Base-by-base conservation (phyloP, 192 early-diverging fungal genomes). In the Neocallimastix lanati region DNA sequence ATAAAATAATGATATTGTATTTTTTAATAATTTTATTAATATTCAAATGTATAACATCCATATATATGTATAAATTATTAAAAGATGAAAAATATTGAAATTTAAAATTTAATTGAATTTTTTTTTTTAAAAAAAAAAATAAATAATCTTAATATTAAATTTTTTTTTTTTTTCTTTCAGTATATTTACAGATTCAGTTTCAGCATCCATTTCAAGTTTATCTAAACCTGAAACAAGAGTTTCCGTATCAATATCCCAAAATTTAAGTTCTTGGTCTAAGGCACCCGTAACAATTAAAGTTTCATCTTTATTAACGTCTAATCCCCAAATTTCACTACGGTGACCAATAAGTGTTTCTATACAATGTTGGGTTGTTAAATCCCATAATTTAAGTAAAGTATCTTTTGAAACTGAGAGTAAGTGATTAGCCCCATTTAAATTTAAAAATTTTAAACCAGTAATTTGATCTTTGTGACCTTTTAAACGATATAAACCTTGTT, bases 391-490 rank as follows among this genome's bases (percentile, higher is more conserved):
- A 36, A 99, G 83, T 82, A 98, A 88, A 15, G 97, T 94, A 83
- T 99, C 97, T 84, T 98, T 99, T 79, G 95, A 96, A 77, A 90
- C 87, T 28, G 93, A 95, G 29, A 99, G 80, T 80, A 99, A 79
- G 79, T 95, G 92, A 13, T 90, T 92, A 86, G 80, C 28, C 76
- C 36, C 82, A 13, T 67, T 79, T 30, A 67, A 40, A 28, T 82
- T 80, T 28, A 96, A 80, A 82, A 96, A 96, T 1, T 80, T 80
- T 12, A 96, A 82, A 13, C 86, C 83, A 28, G 97, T 96, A 58
- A 99, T 88, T 84, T 96, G 93, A 83, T 99, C 96, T 83, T 96
- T 98, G 85, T 99, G 97, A 18, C 97, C 97, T 33, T 92, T 91
- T 80, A 99, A 87, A 84, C 84, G 82, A 83, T 88, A 94, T 81